Evolutionary conservation across 1,284 basidiomycete species (phyloP).

Genomic region (Mrakiaceae sp.): DNA sequence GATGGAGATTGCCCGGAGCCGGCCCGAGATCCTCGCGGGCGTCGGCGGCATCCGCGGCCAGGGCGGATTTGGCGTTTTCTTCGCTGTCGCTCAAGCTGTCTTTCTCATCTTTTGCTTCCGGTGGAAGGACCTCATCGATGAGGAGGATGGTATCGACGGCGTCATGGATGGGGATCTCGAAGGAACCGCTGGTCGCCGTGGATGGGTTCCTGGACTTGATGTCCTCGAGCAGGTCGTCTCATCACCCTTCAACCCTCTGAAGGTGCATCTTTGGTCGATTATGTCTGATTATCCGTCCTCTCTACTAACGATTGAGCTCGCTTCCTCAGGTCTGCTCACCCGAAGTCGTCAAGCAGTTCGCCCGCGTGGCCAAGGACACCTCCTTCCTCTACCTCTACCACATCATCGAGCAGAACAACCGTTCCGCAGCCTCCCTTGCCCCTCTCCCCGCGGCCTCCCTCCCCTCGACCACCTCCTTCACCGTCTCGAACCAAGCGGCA

Average conservation of each 20-base stretch:
- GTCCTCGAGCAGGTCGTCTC: conserved; percentile 71
- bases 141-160: conserved; percentile 37
- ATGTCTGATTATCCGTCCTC: background rate
- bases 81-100: conserved; percentile 83
- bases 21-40: conserved; percentile 15
- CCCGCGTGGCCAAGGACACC: conserved; percentile 80
- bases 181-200: conserved; percentile 43
- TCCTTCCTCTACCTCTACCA: conserved; percentile 93
- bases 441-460: conserved; percentile 19
- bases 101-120: conserved; percentile 98
- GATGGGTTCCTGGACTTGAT: conserved; percentile 73
- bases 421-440: conserved; percentile 20
- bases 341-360: conserved; percentile 87
- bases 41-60: conserved; percentile 21
- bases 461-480: conserved; percentile 17
- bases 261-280: conserved; percentile 41
- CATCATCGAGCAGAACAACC: conserved; percentile 72
- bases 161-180: conserved; percentile 41
- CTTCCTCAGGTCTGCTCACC: conserved; percentile 62
- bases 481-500: conserved; percentile 10
- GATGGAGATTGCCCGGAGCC: conserved; percentile 54
- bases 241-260: conserved; percentile 79
- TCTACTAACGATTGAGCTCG: too few species aligned
- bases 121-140: conserved; percentile 72
- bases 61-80: conserved; percentile 50